Evolutionary conservation across 176 grass and related monocot genomes (phyloP).

Genomic region (Guadua angustifolia): DNA sequence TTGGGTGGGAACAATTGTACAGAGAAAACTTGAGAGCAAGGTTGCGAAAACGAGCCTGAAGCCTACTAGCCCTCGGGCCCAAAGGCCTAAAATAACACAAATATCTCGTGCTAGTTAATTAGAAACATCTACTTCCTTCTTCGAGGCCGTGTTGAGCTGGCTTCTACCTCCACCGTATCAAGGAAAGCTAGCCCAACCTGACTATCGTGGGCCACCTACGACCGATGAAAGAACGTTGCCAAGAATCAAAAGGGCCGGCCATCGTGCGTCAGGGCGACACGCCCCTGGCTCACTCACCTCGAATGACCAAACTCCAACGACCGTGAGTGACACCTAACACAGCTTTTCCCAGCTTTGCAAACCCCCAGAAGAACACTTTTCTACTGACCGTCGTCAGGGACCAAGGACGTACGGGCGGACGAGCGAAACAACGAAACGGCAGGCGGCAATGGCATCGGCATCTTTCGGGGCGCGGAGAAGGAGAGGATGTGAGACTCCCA

Average conservation of each 20-base stretch:
- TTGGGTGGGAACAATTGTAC: not conserved
- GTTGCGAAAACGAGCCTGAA: not conserved
- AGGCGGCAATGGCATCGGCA: conserved; percentile 21
- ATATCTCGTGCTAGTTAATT: not conserved
- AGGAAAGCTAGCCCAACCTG: not conserved
- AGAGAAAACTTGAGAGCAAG: not conserved
- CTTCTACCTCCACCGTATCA: too few species aligned
- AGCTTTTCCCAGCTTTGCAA: not conserved
- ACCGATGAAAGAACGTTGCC: not conserved
- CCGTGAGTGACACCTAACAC: not conserved
- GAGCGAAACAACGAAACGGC: not conserved
- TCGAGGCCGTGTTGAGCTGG: too few species aligned
- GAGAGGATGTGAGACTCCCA: too few species aligned
- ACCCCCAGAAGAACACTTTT: not conserved
- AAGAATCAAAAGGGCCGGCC: not conserved
- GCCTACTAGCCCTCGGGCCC: not conserved
- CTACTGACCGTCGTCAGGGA: not conserved
- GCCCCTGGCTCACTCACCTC: not conserved
- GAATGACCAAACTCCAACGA: not conserved
- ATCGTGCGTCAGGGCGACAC: not conserved
- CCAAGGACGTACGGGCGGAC: not conserved
- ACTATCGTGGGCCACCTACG: not conserved
- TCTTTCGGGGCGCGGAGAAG: conserved; percentile 27
- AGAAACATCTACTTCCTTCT: not conserved
- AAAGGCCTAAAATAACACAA: not conserved